Evolutionary conservation across 2,329 filamentous ascomycete genomes (phyloP).

Genomic region (Cytospora leucostoma): DNA sequence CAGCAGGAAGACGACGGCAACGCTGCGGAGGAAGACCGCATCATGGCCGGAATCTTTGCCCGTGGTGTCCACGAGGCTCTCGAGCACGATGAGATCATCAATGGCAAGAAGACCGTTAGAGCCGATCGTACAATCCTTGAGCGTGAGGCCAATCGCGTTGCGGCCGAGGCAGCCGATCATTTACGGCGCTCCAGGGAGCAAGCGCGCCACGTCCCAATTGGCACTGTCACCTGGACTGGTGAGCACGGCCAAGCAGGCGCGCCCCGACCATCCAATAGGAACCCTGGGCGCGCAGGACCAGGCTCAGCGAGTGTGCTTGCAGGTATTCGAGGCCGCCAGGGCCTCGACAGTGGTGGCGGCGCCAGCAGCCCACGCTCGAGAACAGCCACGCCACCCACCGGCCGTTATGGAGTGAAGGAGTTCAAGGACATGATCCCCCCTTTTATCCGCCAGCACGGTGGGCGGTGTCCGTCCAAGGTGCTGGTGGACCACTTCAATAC

Average conservation of each 20-base stretch:
- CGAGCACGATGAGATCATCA: slow-evolving; percentile 90
- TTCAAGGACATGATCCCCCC: slow-evolving; percentile 73
- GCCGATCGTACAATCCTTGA: slow-evolving; percentile 79
- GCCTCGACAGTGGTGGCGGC: slow-evolving; percentile 43
- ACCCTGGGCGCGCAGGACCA: slow-evolving; percentile 52
- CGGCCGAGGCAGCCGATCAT: slow-evolving; percentile 74
- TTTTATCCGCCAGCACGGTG: slow-evolving; percentile 77
- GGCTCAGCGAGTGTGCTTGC: slow-evolving; percentile 58
- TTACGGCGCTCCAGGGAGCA: slow-evolving; percentile 72
- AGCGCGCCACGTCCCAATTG: slow-evolving; percentile 72
- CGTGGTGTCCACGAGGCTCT: slow-evolving; percentile 86
- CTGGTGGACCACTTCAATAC: slow-evolving; percentile 88
- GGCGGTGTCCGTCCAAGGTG: slow-evolving; percentile 78
- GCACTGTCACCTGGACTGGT: slow-evolving; percentile 93
- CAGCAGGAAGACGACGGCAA: slow-evolving; percentile 52
- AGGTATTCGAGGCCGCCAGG: slow-evolving; percentile 60
- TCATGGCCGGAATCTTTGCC: slow-evolving; percentile 88
- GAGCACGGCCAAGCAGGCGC: slow-evolving; percentile 76
- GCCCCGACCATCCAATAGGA: slow-evolving; percentile 55
- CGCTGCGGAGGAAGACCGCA: slow-evolving; percentile 65
- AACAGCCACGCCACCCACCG: slow-evolving; percentile 42
- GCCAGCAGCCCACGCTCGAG: slow-evolving; percentile 46
- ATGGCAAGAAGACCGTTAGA: slow-evolving; percentile 68
- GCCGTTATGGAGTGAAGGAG: slow-evolving; percentile 55
- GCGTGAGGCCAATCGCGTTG: slow-evolving; percentile 77